A percentile compares a stretch with the other conserved stretches of the same genome.
phyloP scores from a whole-genome alignment of 2,329 filamentous ascomycete species.

The Hortaea werneckii region DNA sequence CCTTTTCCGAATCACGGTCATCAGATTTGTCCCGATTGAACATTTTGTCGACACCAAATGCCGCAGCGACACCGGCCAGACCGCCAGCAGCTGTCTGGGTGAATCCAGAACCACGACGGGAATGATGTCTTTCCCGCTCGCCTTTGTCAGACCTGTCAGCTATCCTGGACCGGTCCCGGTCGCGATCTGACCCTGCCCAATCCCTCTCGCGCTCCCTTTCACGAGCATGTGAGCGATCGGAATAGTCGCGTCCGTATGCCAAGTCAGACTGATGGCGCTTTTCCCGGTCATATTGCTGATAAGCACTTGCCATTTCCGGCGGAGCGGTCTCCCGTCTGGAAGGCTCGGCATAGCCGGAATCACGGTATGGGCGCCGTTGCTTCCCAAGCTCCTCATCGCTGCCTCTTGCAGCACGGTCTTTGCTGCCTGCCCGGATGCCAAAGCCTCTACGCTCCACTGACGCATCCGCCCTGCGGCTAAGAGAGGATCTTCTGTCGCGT shows the following conservation, averaged over 20 bases:
- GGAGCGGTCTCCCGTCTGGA: slow-evolving; percentile 21
- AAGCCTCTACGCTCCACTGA: slow-evolving; percentile 39
- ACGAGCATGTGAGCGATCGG: slow-evolving; percentile 7
- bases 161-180: slow-evolving; percentile 11
- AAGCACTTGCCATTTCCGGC: slow-evolving; percentile 14
- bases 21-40: slow-evolving; percentile 14
- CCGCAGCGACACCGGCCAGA: slow-evolving; percentile 22
- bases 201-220: slow-evolving; percentile 11
- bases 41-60: slow-evolving; percentile 18
- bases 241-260: slow-evolving; percentile 15
- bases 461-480: slow-evolving; percentile 28
- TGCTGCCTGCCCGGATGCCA: slow-evolving; percentile 30
- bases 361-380: slow-evolving; percentile 23
- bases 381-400: slow-evolving; percentile 34
- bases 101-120: slow-evolving; percentile 17
- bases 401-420: slow-evolving; percentile 20
- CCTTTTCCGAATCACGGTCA: slow-evolving; percentile 9
- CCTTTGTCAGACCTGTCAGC: slow-evolving; percentile 2
- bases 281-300: slow-evolving; percentile 18
- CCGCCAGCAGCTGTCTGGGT: slow-evolving; percentile 21
- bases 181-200: slow-evolving; percentile 15
- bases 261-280: slow-evolving; percentile 11
- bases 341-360: slow-evolving; percentile 20
- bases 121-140: slow-evolving; percentile 14
- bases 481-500: slow-evolving; percentile 26